Percentiles rank a stretch among this genome's conserved stretches.
Conservation (phyloP, 805 yeast genomes). For the Kuraishia capsulata region DNA sequence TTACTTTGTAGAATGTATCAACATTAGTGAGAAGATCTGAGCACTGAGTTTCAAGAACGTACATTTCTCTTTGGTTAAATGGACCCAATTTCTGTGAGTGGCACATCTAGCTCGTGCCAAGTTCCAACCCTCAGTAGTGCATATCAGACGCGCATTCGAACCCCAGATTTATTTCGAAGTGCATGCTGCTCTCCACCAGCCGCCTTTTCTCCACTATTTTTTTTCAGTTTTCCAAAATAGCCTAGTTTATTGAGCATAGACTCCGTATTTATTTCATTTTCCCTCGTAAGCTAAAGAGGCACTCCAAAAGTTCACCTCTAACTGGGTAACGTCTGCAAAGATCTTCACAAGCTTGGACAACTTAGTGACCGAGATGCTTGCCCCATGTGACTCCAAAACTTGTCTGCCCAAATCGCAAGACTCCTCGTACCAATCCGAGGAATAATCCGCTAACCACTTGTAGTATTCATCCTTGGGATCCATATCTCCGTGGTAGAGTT, state of each 20-base stretch:
- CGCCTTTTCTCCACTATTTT: no score
- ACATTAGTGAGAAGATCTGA: no score
- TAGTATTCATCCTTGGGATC: conserved; percentile 19
- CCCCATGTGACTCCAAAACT: conserved; percentile 35
- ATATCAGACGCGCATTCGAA: no score
- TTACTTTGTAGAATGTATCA: no score
- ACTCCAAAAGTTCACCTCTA: conserved; percentile 67
- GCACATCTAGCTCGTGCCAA: no score
- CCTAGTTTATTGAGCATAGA: no score
- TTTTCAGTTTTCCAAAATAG: not conserved
- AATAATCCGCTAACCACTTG: conserved; percentile 58
- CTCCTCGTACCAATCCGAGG: conserved; percentile 43
- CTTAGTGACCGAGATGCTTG: conserved; percentile 31
- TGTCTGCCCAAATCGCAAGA: conserved; percentile 44
- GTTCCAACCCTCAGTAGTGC: no score
- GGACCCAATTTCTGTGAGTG: no score
- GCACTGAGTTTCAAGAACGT: no score
- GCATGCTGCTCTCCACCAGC: no score
- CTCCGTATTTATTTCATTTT: not conserved
- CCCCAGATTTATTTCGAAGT: no score
- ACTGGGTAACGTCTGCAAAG: conserved; percentile 45
- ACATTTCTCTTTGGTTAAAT: no score
- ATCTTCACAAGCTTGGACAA: conserved; percentile 44
- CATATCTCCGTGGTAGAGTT: conserved; percentile 15
- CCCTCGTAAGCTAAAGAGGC: conserved; percentile 1